Base-by-base conservation (phyloP, 805 yeast genomes). In the Phaffomyces thermotolerans region DNA sequence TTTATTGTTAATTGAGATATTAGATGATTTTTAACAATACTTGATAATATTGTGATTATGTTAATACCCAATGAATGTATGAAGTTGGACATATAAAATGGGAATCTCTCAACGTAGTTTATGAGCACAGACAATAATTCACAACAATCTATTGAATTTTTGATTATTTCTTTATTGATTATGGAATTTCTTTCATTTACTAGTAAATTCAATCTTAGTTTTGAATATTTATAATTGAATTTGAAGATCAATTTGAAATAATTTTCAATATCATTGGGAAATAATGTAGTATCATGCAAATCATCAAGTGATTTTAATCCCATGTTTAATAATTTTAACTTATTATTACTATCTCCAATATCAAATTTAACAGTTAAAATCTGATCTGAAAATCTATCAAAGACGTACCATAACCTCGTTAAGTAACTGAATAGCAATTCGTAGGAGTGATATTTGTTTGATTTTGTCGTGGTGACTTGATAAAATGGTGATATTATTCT, bases 311-410 rank as follows among this genome's bases (percentile, higher is more conserved):
- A 48, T 20, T 46, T 52, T 34, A 53, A 48, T 1, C 58, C 66
- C 23, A 62, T 52, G 5, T 42, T 38, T 22, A 62, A 36, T 8
- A 63, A 43, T 20, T 51, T 60, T 22, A 42, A 17, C 31, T 58
- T 42, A 40, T 62, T 57, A 30, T 50, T 56, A 1, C 62, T 58
- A 41, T 63, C 68, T 8, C 67, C 67, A 32, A 62, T 36, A 41
- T 64, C 67, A 38, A 59, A 58, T 30, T 53, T 54, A 14, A 53
- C 52, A 0, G 67, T 60, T 31, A 56, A 54, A 4, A 64, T 62
- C 44, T 64, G 67, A 47, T 64, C 68, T 27, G 57, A 51, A 39
- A 60, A 63, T 35, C 67, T 45, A 40, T 64, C 68, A 37, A 45
- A 49, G 2, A 61, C 57, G 39, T 62, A 63, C 58, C 59, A 59